A percentile compares a stretch with the other conserved stretches of the same genome.
Evolutionary conservation across 257 asterid species (phyloP).

Genomic region (Solanum gandarillasii): DNA sequence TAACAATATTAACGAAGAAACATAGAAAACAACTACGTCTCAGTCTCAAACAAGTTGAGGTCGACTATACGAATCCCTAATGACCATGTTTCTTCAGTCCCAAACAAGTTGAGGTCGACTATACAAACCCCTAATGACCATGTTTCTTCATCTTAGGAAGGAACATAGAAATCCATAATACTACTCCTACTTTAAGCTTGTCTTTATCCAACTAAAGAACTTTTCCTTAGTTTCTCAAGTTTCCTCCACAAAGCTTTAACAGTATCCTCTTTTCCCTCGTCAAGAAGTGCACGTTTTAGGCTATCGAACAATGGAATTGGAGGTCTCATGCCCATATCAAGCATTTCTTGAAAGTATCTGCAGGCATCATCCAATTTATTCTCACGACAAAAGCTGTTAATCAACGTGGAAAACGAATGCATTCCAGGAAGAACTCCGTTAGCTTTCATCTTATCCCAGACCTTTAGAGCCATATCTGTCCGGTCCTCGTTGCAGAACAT

Average conservation of each 20-base stretch:
- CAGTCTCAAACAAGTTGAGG: not conserved
- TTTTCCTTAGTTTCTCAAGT: conserved; percentile 40
- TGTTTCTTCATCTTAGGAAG: no score
- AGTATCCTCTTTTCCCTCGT: conserved; percentile 47
- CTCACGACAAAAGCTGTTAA: conserved; percentile 41
- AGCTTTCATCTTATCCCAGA: conserved; percentile 72
- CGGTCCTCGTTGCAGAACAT: conserved; percentile 61
- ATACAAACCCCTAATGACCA: no score
- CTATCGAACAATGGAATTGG: conserved; percentile 46
- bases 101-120: not conserved
- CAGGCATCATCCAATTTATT: conserved; percentile 46
- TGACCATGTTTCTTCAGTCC: not conserved
- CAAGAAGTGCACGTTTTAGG: conserved; percentile 46
- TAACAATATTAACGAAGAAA: not conserved
- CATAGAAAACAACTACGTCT: not conserved
- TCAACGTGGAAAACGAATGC: conserved; percentile 65
- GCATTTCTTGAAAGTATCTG: conserved; percentile 45
- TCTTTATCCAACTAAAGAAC: conserved; percentile 30
- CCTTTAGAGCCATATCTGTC: conserved; percentile 48
- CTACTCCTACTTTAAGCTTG: not conserved
- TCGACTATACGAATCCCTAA: no score
- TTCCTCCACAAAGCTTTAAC: conserved; percentile 26
- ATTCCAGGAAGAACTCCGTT: conserved; percentile 64
- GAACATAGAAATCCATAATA: no score
- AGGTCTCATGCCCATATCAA: conserved; percentile 78